Conservation (phyloP, 139 green algal genomes). For the Auxenochlorella pyrenoidosa region DNA sequence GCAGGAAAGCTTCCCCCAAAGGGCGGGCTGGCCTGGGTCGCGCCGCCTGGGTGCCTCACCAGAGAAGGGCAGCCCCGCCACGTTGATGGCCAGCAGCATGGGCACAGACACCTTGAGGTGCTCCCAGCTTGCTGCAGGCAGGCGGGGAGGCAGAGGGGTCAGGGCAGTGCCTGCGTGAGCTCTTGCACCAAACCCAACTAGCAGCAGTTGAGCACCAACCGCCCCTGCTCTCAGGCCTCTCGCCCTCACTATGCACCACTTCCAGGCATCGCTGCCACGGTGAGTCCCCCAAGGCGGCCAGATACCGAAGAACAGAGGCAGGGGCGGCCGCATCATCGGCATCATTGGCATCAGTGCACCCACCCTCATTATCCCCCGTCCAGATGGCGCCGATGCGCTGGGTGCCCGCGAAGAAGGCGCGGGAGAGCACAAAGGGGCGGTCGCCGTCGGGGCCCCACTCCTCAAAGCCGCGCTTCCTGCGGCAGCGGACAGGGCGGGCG, state of each 20-base stretch:
- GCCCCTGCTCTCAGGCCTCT: too few relatives aligned
- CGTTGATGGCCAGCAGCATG: slow-evolving; percentile 92
- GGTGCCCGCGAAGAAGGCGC: slow-evolving; percentile 93
- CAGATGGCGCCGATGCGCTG: slow-evolving; percentile 95
- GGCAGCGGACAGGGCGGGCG: not conserved
- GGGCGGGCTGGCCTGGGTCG: too few relatives aligned
- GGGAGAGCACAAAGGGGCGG: slow-evolving; percentile 96
- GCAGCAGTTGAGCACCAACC: too few relatives aligned
- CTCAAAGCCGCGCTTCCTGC: slow-evolving; percentile 49
- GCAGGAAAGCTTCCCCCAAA: too few relatives aligned
- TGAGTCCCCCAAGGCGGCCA: too few relatives aligned
- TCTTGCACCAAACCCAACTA: too few relatives aligned
- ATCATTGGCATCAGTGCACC: slow-evolving; percentile 69
- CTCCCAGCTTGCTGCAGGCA: slow-evolving; percentile 68
- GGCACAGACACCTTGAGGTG: slow-evolving; percentile 82
- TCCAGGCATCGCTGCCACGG: too few relatives aligned
- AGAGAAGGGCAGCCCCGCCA: slow-evolving; percentile 91
- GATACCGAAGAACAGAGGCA: too few relatives aligned
- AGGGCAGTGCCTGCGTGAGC: not conserved
- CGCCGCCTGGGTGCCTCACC: too few relatives aligned
- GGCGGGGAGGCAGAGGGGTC: not conserved
- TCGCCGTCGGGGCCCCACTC: slow-evolving; percentile 80
- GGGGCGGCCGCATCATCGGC: too few relatives aligned
- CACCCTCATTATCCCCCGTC: slow-evolving; percentile 98
- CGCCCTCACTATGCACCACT: too few relatives aligned